A percentile compares a stretch with the other conserved stretches of the same genome.
Conservation (phyloP, 2,329 filamentous ascomycete species). For the Epichloe gansuensis region DNA sequence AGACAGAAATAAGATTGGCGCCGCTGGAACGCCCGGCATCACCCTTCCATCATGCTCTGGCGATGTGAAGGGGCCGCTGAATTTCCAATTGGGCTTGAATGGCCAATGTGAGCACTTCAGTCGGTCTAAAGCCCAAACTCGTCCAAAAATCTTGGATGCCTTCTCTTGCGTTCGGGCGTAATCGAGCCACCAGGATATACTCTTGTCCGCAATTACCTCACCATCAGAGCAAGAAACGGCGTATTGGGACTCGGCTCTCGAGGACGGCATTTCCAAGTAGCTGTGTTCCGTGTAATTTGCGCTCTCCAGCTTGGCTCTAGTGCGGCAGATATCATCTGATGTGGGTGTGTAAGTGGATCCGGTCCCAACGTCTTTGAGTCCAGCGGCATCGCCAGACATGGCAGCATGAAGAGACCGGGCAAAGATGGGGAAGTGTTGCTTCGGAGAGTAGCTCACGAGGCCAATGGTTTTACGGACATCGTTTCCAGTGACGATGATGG, state of each 20-base stretch:
- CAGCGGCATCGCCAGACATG: constrained; percentile 9
- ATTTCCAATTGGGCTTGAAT: constrained; percentile 24
- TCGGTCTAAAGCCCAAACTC: constrained; percentile 20
- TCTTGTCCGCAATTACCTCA: constrained; percentile 8
- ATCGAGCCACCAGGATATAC: constrained; percentile 8
- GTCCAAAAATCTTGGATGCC: constrained; percentile 18
- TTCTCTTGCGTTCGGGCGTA: constrained; percentile 15
- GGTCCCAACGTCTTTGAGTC: neutral
- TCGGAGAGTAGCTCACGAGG: constrained; percentile 17
- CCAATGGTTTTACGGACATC: constrained; percentile 18
- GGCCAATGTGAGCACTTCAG: constrained; percentile 25
- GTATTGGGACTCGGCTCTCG: neutral
- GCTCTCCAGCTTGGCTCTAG: constrained; percentile 8
- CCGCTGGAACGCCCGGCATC: constrained; percentile 19
- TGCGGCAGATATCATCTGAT: constrained; percentile 8
- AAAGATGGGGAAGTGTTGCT: constrained; percentile 5
- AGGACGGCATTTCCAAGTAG: neutral
- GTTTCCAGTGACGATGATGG: constrained; percentile 17
- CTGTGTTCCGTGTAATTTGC: constrained; percentile 1
- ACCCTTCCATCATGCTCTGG: constrained; percentile 11
- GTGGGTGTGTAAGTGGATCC: constrained; percentile 2
- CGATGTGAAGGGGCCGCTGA: constrained; percentile 18
- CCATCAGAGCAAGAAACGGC: constrained; percentile 22
- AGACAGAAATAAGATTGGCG: constrained; percentile 30
- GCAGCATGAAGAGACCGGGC: constrained; percentile 7